Conservation (phyloP, 768 basidiomycete genomes). For the Tricholoma hemisulphureum region DNA sequence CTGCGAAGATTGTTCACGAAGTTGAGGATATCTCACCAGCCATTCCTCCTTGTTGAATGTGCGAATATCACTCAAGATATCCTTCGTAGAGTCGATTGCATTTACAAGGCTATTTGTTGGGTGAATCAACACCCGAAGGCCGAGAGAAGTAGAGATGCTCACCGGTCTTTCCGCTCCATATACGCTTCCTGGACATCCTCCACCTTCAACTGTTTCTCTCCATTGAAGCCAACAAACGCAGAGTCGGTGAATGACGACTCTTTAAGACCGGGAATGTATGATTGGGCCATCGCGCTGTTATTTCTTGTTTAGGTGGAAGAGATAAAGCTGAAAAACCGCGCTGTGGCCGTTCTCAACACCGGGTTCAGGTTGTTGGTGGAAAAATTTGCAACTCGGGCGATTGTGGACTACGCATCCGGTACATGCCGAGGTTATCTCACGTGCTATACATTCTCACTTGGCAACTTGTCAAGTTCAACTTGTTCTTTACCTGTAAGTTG, state of each 20-base stretch:
- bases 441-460: neutral
- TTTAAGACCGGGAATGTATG: constrained; percentile 35
- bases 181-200: constrained; percentile 79
- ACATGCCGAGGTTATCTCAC: neutral
- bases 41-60: constrained; percentile 84
- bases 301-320: constrained; percentile 3
- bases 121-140: constrained; percentile 6
- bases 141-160: constrained; percentile 23
- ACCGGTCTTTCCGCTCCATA: constrained; percentile 75
- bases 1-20: constrained; percentile 45
- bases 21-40: constrained; percentile 85
- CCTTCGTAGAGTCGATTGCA: constrained; percentile 73
- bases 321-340: constrained; percentile 5
- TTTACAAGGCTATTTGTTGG: constrained; percentile 55
- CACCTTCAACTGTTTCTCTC: constrained; percentile 49
- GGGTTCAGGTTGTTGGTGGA: constrained; percentile 8
- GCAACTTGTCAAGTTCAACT: too few relatives aligned
- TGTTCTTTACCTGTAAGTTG: too few relatives aligned
- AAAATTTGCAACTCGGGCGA: constrained; percentile 7
- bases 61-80: constrained; percentile 66
- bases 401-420: constrained; percentile 1
- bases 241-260: constrained; percentile 31
- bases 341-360: constrained; percentile 9
- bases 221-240: constrained; percentile 25
- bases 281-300: constrained; percentile 38